Conservation (phyloP, 805 yeast genomes). For the Metschnikowia lochheadii region DNA sequence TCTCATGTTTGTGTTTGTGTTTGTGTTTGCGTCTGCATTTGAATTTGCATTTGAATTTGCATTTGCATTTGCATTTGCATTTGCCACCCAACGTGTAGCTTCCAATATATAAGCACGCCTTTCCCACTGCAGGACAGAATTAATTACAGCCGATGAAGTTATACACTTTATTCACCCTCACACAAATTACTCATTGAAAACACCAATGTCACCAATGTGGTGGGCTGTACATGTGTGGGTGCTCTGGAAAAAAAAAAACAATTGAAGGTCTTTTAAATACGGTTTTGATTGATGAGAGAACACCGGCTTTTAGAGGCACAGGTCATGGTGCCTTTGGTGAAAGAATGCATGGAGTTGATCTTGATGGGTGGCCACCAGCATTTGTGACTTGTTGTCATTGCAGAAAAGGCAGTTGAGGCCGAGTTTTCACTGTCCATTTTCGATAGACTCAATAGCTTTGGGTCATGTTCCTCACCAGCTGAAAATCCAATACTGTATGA, state of each 20-base stretch:
- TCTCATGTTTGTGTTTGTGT: too few species aligned
- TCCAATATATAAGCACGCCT: too few species aligned
- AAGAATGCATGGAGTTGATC: constrained; percentile 85
- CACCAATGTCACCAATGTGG: constrained; percentile 53
- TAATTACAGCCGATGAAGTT: too few species aligned
- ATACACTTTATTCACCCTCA: too few species aligned
- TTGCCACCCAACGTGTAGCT: too few species aligned
- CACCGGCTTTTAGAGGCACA: constrained; percentile 93
- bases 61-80: too few species aligned
- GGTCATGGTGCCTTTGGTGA: constrained; percentile 79
- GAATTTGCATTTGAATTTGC: too few species aligned
- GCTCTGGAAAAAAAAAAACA: constrained; percentile 73
- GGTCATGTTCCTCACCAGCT: constrained; percentile 90
- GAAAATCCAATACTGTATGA: constrained; percentile 94
- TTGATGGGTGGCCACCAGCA: constrained; percentile 96
- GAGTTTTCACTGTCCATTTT: constrained; percentile 84
- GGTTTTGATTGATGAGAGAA: constrained; percentile 86
- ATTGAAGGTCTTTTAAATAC: constrained; percentile 61
- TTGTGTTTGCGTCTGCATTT: too few species aligned
- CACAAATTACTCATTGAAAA: constrained; percentile 38
- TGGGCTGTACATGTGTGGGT: constrained; percentile 89
- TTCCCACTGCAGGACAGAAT: too few species aligned
- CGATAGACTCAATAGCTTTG: constrained; percentile 74
- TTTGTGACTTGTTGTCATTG: constrained; percentile 85
- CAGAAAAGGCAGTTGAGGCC: constrained; percentile 76